Evolutionary conservation across 2,329 filamentous ascomycete species (phyloP).

Genomic region (Lecanosticta acicola): DNA sequence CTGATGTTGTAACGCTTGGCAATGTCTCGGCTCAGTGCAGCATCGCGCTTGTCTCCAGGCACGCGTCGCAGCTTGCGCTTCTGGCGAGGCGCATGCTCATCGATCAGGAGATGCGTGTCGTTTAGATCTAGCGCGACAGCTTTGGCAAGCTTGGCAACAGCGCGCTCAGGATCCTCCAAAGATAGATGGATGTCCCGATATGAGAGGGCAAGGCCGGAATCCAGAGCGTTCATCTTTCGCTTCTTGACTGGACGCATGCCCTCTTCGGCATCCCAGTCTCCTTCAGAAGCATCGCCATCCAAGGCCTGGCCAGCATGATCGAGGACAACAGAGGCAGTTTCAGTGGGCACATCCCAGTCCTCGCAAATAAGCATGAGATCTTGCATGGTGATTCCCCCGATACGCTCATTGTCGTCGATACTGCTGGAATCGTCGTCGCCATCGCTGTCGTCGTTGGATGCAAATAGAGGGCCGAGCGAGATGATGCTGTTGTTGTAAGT

Average conservation of each 20-base stretch:
- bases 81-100: constrained; percentile 61
- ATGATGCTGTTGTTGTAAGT: constrained; percentile 38
- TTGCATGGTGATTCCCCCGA: constrained; percentile 69
- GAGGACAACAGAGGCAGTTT: constrained; percentile 35
- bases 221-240: constrained; percentile 48
- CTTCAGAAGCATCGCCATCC: constrained; percentile 21
- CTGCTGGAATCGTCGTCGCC: constrained; percentile 48
- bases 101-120: constrained; percentile 79
- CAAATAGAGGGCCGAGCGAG: constrained; percentile 50
- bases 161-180: constrained; percentile 73
- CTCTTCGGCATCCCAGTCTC: constrained; percentile 35
- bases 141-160: constrained; percentile 67
- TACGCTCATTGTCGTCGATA: constrained; percentile 55
- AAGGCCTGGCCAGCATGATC: constrained; percentile 20
- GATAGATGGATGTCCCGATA: constrained; percentile 35
- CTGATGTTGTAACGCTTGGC: constrained; percentile 87
- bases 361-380: constrained; percentile 82
- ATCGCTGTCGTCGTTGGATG: constrained; percentile 46
- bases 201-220: constrained; percentile 16
- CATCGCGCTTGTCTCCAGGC: constrained; percentile 58
- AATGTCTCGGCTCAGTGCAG: constrained; percentile 65
- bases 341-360: constrained; percentile 69
- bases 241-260: constrained; percentile 54
- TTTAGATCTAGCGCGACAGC: constrained; percentile 79
- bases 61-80: constrained; percentile 49